Conservation (phyloP, 2,329 filamentous ascomycete genomes). For the Aspergillus sergii region DNA sequence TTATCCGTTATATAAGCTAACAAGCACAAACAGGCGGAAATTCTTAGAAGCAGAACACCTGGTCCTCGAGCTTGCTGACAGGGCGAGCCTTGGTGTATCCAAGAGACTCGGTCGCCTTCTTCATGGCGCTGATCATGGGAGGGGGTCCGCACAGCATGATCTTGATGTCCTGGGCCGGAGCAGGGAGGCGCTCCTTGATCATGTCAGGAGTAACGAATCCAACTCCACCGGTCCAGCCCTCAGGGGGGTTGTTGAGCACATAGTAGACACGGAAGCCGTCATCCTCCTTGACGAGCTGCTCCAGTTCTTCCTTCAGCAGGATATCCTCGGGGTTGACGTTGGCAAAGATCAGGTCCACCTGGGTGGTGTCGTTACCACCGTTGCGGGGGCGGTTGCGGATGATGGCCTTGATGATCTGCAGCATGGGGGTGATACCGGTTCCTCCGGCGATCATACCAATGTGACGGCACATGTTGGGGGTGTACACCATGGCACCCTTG, state of each 20-base stretch:
- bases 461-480: constrained; percentile 91
- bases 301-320: constrained; percentile 87
- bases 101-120: constrained; percentile 88
- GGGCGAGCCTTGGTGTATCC: constrained; percentile 91
- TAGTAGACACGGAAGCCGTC: constrained; percentile 85
- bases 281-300: constrained; percentile 75
- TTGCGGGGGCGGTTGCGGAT: constrained; percentile 69
- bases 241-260: constrained; percentile 92
- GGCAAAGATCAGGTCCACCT: constrained; percentile 94
- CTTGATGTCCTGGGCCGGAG: constrained; percentile 85
- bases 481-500: constrained; percentile 98
- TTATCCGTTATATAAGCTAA: background rate
- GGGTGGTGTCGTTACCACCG: constrained; percentile 75
- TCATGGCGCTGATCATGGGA: constrained; percentile 94
- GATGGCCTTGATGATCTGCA: constrained; percentile 92
- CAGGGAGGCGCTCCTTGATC: constrained; percentile 77
- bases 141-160: constrained; percentile 92
- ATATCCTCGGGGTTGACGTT: constrained; percentile 95
- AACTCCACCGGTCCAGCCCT: constrained; percentile 87
- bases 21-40: constrained; percentile 2
- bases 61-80: constrained; percentile 96
- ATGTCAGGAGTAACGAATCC: constrained; percentile 96
- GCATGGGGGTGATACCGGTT: constrained; percentile 97
- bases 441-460: constrained; percentile 98
- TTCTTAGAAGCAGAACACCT: constrained; percentile 90